These are phyloP conservation scores for Ricinus communis DNA, from an alignment of 345 rosid genomes.

Conservation along the genomic window DNA sequence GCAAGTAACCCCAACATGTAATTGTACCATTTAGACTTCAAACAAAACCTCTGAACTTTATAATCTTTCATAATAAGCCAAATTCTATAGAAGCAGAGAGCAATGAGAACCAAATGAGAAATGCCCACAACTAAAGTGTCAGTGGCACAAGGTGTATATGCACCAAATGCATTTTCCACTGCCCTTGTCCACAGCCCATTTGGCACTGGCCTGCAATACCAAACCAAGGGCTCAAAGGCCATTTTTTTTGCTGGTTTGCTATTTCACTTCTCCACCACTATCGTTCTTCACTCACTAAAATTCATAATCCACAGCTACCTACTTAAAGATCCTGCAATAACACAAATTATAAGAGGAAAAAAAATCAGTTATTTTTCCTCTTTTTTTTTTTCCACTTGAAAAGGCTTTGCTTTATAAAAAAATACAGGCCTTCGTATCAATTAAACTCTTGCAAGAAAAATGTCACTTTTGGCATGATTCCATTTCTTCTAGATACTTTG, in stretches of 20 bases:
- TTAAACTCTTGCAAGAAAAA: too few species aligned
- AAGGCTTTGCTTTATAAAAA: too few species aligned
- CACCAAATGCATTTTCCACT: constrained; percentile 90
- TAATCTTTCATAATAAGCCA: constrained; percentile 73
- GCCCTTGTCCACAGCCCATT: constrained; percentile 74
- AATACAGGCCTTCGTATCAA: too few species aligned
- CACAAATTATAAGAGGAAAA: too few species aligned
- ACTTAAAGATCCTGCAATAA: constrained; percentile 15
- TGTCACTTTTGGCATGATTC: too few species aligned
- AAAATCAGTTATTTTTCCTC: too few species aligned
- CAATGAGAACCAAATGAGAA: constrained; percentile 66
- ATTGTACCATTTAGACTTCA: constrained; percentile 74
- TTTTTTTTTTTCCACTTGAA: too few species aligned
- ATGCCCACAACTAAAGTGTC: constrained; percentile 66
- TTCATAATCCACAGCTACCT: constrained; percentile 20
- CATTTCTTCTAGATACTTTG: too few species aligned
- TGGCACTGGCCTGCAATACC: constrained; percentile 81
- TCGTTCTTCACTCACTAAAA: constrained; percentile 17
- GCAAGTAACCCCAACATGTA: constrained; percentile 71
- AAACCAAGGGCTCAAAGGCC: constrained; percentile 65
- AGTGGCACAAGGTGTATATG: constrained; percentile 91
- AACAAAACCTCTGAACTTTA: constrained; percentile 58
- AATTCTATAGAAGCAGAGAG: constrained; percentile 67
- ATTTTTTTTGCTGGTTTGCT: constrained; percentile 29
- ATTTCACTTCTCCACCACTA: constrained; percentile 2